Base-by-base conservation (phyloP, 306 rosid species). In the Gleditsia sinensis region DNA sequence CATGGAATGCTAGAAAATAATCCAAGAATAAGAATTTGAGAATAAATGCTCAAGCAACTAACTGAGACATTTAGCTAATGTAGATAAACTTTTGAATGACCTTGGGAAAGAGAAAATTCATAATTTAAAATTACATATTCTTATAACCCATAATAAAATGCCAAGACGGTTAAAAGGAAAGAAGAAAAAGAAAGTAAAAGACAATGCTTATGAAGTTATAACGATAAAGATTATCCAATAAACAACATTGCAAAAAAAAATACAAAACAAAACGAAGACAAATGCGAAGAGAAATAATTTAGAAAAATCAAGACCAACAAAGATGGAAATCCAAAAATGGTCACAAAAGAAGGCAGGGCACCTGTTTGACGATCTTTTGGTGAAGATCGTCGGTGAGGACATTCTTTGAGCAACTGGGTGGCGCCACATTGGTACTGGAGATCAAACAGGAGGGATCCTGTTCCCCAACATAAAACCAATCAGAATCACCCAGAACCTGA, bases 291-390 rank as follows among this genome's bases (percentile, higher is more conserved):
- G 61, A 46, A 46, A 46, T 1, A 36, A 51, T 9, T 16, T 6
- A 34, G 25, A n/a, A n/a, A n/a, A 32, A 33, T 23, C 21, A 12
- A 64, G 11, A 23, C 4, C 20, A 13, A 48, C 12, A n/a, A 34
- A 54, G 4, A 43, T 21, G 5, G 1, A 4, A 42, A 36, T 4
- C 51, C 24, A 40, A 10, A 51, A 21, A n/a, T 3, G 6, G 1
- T 13, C 36, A 64, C 36, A 30, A 45, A 66, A 36, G 24, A 42
- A 2, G 71, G 46, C 2, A 48, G 62, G 10, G 20, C 9, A 91
- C 99, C 97, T 94, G 97, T 71, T 90, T 94, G 71, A 92, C 72
- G 64, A 94, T 92, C 82, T 92, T 94, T 28, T 82, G 89, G 32
- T 87, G 94, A 72, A 92, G 88, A 68, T 94, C 97, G 27, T 86